Conservation (phyloP, 768 basidiomycete genomes). For the Suillus luteus region DNA sequence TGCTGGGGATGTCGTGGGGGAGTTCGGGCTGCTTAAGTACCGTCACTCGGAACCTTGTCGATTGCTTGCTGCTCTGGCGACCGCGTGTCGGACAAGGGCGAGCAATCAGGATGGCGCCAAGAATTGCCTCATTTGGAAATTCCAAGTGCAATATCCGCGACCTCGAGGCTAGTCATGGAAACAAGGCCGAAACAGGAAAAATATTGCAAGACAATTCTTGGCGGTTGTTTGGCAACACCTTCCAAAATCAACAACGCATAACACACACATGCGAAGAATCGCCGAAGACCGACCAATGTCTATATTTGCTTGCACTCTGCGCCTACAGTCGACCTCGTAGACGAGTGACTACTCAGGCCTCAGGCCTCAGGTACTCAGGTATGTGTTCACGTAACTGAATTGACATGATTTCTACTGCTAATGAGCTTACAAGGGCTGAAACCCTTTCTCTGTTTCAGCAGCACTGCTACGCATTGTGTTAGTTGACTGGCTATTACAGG, state of each 20-base stretch:
- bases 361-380: too few relatives aligned
- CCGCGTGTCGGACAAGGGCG: slow-evolving; percentile 5
- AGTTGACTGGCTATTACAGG: neutral
- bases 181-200: slow-evolving; percentile 12
- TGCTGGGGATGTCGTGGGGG: slow-evolving; percentile 1
- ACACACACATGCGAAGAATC: too few relatives aligned
- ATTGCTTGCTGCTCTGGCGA: slow-evolving; percentile 12
- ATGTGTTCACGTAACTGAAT: neutral
- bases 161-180: slow-evolving; percentile 12
- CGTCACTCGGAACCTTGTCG: neutral
- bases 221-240: slow-evolving; percentile 20
- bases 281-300: too few relatives aligned
- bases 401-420: neutral
- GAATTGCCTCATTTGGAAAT: slow-evolving; percentile 14
- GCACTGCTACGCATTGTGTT: neutral
- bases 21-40: slow-evolving; percentile 17
- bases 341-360: neutral
- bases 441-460: neutral
- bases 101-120: slow-evolving; percentile 1
- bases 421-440: neutral
- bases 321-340: neutral
- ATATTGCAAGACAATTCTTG: slow-evolving; percentile 12
- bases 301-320: neutral
- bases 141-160: neutral
- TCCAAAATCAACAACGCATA: slow-evolving; percentile 26